Percentiles rank a stretch among this genome's conserved stretches.
These are phyloP conservation scores for Hypoxylon trugodes DNA, from an alignment of 495 filamentous ascomycete genomes.

Conservation along the genomic window DNA sequence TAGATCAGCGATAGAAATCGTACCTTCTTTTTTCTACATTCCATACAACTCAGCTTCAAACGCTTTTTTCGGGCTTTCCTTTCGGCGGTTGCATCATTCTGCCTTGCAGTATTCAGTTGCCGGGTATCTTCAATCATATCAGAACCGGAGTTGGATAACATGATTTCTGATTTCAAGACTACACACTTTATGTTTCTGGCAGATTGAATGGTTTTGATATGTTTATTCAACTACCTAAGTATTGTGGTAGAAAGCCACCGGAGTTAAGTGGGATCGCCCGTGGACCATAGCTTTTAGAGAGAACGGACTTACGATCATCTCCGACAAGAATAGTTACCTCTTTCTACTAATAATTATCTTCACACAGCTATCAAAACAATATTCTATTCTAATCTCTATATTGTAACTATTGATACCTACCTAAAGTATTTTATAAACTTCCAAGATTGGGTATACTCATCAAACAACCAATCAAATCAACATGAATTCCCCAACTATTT, in stretches of 20 bases:
- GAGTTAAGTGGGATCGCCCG: conserved; percentile 21
- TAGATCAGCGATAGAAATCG: background rate
- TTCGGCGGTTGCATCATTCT: background rate
- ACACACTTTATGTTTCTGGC: background rate
- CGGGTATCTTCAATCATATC: background rate
- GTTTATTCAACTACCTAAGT: background rate
- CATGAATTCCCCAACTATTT: too few relatives aligned
- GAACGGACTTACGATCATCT: too few relatives aligned
- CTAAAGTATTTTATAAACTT: too few relatives aligned
- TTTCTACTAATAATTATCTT: too few relatives aligned
- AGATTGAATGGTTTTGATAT: background rate
- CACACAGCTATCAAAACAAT: too few relatives aligned
- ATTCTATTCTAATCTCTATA: too few relatives aligned
- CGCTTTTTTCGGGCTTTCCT: conserved; percentile 33
- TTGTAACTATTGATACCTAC: too few relatives aligned
- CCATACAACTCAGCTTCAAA: conserved; percentile 33
- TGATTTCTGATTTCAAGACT: background rate
- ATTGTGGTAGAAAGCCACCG: background rate
- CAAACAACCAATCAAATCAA: too few relatives aligned
- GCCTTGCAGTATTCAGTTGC: background rate
- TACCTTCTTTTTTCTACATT: conserved; percentile 44
- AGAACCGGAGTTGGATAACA: background rate
- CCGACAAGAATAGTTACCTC: too few relatives aligned
- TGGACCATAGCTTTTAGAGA: too few relatives aligned
- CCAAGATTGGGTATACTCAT: too few relatives aligned